Evolutionary conservation across 2,329 filamentous ascomycete genomes (phyloP), one percentile per base, ranked within the genome.

Genomic region (Chaetomiaceae sp.): DNA sequence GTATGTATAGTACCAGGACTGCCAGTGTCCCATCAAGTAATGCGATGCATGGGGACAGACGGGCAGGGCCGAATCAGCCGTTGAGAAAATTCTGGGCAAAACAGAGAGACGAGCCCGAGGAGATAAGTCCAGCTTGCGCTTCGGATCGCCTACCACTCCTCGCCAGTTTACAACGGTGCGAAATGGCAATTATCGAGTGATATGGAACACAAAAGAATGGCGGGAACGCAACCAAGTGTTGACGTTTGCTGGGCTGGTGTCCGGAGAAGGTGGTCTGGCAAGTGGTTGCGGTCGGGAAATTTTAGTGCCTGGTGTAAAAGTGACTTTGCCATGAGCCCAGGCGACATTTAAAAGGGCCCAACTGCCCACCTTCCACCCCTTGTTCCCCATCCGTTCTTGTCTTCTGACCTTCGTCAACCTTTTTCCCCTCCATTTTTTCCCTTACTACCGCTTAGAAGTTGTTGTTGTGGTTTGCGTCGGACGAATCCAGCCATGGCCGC

Each of bases 251-350:
- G 54, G 55, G 48, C 43, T 53, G 55, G 49, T 51, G 51, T 51
- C 40, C 54, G 53, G 54, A 51, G 36, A 42, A 57, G 52, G 58
- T 58, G 59, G 54, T n/a, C 56, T 56, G 56, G 58, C 58, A 54
- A 33, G 42, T 59, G 60, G 53, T 51, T 48, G 50, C 53, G 53
- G 47, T 48, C 59, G 58, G 62, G 59, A 59, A 60, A 57, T 61
- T 59, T 64, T 62, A 62, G 59, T 62, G 61, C 58, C 59, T 58
- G 53, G 59, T 63, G 61, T 61, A 55, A 61, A 59, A 62, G 61
- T 61, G 61, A 64, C 62, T 61, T 62, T 51, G 55, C 45, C 55
- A 53, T 58, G 53, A 60, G 57, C 51, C 54, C 59, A 57, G 54
- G 60, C 55, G 55, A 62, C 60, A 61, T 62, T 61, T 60, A 62